phyloP scores from a whole-genome alignment of 2,329 filamentous ascomycete genomes.

The Beauveria bassiana region DNA sequence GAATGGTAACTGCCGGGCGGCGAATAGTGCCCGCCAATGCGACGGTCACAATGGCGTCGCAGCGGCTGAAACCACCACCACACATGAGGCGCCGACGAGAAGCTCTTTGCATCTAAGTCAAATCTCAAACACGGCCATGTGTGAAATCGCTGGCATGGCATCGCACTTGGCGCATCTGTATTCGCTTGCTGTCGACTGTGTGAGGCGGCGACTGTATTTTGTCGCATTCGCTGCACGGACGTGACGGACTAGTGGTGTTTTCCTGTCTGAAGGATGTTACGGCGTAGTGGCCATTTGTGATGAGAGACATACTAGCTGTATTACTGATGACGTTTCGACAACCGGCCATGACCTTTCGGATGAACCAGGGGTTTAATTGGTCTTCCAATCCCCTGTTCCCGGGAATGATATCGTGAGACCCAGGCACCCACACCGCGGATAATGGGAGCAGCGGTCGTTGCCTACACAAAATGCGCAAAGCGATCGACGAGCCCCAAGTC shows the following conservation, averaged over 20 bases:
- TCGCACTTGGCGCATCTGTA: neutral
- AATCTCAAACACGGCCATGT: conserved; percentile 1
- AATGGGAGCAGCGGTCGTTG: neutral
- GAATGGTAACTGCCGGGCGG: neutral
- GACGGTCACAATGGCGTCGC: neutral
- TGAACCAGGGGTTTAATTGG: too few species aligned
- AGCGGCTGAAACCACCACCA: neutral
- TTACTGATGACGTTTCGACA: too few species aligned
- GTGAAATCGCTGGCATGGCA: neutral
- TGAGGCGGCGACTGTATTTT: neutral
- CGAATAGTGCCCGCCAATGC: neutral
- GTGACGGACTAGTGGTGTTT: neutral
- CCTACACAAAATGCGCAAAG: neutral
- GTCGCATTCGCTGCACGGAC: too few species aligned
- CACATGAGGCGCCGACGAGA: neutral
- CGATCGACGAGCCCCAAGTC: neutral
- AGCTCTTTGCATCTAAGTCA: conserved; percentile 6
- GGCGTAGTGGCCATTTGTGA: neutral
- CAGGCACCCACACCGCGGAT: neutral
- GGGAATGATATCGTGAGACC: neutral
- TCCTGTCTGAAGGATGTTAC: neutral
- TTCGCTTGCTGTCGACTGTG: neutral
- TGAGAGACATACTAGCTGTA: too few species aligned
- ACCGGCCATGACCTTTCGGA: too few species aligned
- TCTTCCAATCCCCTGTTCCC: neutral